phyloP scores from a whole-genome alignment of 345 rosid species.

The Gossypium herbaceum region DNA sequence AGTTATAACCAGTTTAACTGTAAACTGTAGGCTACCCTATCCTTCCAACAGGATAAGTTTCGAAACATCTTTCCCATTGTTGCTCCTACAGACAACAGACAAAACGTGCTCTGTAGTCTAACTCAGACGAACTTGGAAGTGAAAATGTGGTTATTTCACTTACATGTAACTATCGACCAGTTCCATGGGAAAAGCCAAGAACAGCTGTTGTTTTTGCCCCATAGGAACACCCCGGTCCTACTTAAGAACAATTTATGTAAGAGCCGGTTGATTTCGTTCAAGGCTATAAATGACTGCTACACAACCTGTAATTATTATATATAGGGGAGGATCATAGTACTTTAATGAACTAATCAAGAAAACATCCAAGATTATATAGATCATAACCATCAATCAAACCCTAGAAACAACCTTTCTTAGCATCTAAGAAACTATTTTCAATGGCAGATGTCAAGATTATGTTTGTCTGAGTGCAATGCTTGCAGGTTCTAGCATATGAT shows the following conservation, averaged over 20 bases:
- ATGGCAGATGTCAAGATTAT: not conserved
- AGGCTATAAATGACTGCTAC: slow-evolving; percentile 40
- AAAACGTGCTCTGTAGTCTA: not conserved
- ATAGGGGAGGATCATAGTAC: no score
- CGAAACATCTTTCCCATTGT: not conserved
- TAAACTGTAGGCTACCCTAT: not conserved
- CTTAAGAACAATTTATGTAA: slow-evolving; percentile 10
- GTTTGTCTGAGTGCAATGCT: slow-evolving; percentile 13
- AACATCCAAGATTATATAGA: not conserved
- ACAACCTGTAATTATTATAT: not conserved
- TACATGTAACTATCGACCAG: slow-evolving; percentile 11
- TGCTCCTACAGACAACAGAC: not conserved
- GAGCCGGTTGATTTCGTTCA: slow-evolving; percentile 36
- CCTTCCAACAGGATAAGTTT: not conserved
- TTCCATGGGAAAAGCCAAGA: not conserved
- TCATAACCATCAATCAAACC: not conserved
- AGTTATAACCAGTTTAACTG: not conserved
- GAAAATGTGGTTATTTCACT: not conserved
- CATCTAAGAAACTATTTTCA: not conserved
- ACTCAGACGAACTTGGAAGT: not conserved
- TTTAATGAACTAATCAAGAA: not conserved
- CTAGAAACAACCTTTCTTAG: not conserved
- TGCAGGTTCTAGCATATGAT: slow-evolving; percentile 39
- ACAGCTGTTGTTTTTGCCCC: not conserved
- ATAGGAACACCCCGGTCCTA: not conserved